Evolutionary conservation across 306 rosid species (phyloP), one percentile per base, ranked within the genome.

Genomic region (Oxytropis ochrocephala): DNA sequence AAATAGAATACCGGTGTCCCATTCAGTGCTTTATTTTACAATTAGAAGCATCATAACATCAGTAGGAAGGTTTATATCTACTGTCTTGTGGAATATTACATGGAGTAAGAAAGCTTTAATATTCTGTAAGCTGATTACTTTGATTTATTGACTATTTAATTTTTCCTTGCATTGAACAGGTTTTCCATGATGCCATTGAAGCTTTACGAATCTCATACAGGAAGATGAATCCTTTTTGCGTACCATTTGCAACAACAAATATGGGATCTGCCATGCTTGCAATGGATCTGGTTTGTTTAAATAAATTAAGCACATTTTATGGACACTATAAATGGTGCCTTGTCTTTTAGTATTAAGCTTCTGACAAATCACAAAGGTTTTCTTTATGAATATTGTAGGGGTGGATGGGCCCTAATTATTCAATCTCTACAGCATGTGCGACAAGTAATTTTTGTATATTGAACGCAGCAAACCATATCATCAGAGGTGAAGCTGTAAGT

Each of bases 261-360:
- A 92, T 92, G 98, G 98, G 98, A 65, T 92, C 98, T 70, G 98
- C 98, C 80, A 85, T 92, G 73, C 96, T 92, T 10, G 98, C 98
- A 14, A 90, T 89, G 85, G 98, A 92, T 82, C 80, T 90, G 95
- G 98, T 92, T 36, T 75, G 90, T 76, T 69, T 57, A 49, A 75
- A 49, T 47, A 78, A 19, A 48, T 56, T 29, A 41, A 46, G 14
- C 57, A 12, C 62, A 49, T 74, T 60, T 56, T 49, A 47, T 65
- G 12, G 50, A 66, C 11, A 19, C 76, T 50, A 46, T 74, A 63
- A 72, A 42, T 35, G 58, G 51, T 52, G 54, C 70, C 81, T 67
- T n/a, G 56, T 51, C 60, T 60, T 41, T 64, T 65, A 55, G 57
- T 49, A 65, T 47, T 8, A 17, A 46, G 61, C 63, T 53, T 80